These are phyloP conservation scores for Termitomyces sp. DNA, from an alignment of 768 basidiomycete genomes.

Conservation along the genomic window DNA sequence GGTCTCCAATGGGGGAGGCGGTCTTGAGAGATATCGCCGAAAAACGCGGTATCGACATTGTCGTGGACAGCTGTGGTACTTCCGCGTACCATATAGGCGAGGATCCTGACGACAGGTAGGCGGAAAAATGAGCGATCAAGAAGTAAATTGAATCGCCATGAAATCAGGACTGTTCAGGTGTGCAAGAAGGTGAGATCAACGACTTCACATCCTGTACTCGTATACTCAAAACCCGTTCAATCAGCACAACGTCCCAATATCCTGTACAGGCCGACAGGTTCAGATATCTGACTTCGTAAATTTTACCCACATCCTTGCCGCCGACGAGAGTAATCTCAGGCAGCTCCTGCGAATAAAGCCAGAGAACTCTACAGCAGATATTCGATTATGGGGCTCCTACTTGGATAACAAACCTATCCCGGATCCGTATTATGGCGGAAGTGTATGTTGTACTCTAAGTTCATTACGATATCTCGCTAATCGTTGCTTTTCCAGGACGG, in stretches of 20 bases:
- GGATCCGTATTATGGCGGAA: constrained; percentile 82
- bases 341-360: constrained; percentile 49
- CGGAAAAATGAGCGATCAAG: neutral
- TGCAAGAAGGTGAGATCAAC: constrained; percentile 55
- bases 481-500: constrained; percentile 31
- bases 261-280: constrained; percentile 67
- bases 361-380: constrained; percentile 48
- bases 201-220: neutral
- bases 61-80: constrained; percentile 83
- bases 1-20: constrained; percentile 91
- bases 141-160: neutral
- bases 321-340: constrained; percentile 72
- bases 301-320: constrained; percentile 84
- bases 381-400: constrained; percentile 80
- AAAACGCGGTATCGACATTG: constrained; percentile 59
- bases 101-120: constrained; percentile 74
- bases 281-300: constrained; percentile 55
- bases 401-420: constrained; percentile 63
- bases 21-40: constrained; percentile 66
- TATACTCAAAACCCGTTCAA: neutral
- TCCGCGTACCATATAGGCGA: constrained; percentile 81
- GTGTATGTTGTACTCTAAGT: constrained; percentile 32
- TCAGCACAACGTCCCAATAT: constrained; percentile 69
- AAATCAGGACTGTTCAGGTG: constrained; percentile 48
- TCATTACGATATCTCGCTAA: neutral